Base-by-base conservation (phyloP, 495 filamentous ascomycete species). In the Podospora pseudopauciseta region DNA sequence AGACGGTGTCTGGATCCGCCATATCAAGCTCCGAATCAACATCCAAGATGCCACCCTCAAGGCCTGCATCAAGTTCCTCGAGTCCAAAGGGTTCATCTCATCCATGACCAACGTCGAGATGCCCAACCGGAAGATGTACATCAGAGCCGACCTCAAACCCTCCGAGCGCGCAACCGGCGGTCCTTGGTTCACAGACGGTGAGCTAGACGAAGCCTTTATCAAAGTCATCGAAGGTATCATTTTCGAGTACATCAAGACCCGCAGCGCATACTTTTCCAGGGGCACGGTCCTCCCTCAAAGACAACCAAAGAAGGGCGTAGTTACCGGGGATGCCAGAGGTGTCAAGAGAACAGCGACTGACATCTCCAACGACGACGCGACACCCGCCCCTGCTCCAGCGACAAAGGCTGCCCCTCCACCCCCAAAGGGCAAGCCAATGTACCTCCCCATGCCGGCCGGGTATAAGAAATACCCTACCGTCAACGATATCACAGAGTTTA, bases 121-220 rank as follows among this genome's bases (percentile, higher is more conserved):
- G 69, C 86, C 84, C 9, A 85, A 84, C 62, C 84, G 86, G 63
- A 96, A 92, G 76, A 91, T 90, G 77, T 92, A 92, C 78, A 96
- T 99, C 82, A 92, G 94, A 76, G 84, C 86, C 63, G 83, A 85
- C 65, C 80, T 96, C 27, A 83, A 86, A 16, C 94, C 96, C 2
- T 90, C 89, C 53, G 93, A 97, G 49, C 90, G 95, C 60, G 89
- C 94, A 20, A 96, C 93, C 0, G 96, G 95, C 55, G 95, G 96
- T 5, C 89, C 92, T 19, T 99, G 94, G 91, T 97, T 93, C 72
- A 93, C 90, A 23, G 91, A 97, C 63, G 91, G 75, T 30, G 74
- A 77, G 67, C 85, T 97, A 3, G 95, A 99, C 75, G 86, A 89
- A 53, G 89, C 90, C 60, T 93, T 99, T 75, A 93, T 98, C 73